Conservation (phyloP, 306 rosid genomes). For the Sicyos baderoa region DNA sequence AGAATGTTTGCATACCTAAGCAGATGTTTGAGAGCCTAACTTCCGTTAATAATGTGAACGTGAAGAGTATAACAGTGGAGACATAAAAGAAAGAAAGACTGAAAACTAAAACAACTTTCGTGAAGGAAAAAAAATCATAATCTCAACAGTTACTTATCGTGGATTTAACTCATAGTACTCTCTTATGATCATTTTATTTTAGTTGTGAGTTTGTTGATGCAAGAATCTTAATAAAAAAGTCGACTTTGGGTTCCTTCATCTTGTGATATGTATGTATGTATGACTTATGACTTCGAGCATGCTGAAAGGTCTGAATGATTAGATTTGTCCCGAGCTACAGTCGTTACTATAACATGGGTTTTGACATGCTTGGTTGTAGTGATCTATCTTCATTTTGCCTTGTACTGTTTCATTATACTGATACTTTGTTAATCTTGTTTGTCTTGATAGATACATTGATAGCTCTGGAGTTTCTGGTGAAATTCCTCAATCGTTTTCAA, state of each 20-base stretch:
- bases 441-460: slow-evolving; percentile 46
- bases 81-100: neutral
- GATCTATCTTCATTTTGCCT: neutral
- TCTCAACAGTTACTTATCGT: neutral
- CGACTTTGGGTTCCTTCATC: neutral
- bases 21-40: neutral
- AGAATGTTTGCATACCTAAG: neutral
- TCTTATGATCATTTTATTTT: neutral
- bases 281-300: neutral
- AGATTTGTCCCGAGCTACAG: neutral
- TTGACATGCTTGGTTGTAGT: neutral
- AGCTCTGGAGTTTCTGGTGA: slow-evolving; percentile 73
- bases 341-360: neutral
- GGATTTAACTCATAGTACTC: neutral
- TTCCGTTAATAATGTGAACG: neutral
- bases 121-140: neutral
- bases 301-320: slow-evolving; percentile 4
- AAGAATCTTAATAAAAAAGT: neutral
- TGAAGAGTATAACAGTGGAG: neutral
- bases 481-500: slow-evolving; percentile 64
- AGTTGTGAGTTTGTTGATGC: neutral
- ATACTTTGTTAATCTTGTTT: slow-evolving; percentile 20
- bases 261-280: neutral
- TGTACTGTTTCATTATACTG: neutral
- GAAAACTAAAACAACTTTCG: slow-evolving; percentile 1